These are phyloP conservation scores for Bacidia rubella DNA, from an alignment of 495 filamentous ascomycete species.

Conservation along the genomic window DNA sequence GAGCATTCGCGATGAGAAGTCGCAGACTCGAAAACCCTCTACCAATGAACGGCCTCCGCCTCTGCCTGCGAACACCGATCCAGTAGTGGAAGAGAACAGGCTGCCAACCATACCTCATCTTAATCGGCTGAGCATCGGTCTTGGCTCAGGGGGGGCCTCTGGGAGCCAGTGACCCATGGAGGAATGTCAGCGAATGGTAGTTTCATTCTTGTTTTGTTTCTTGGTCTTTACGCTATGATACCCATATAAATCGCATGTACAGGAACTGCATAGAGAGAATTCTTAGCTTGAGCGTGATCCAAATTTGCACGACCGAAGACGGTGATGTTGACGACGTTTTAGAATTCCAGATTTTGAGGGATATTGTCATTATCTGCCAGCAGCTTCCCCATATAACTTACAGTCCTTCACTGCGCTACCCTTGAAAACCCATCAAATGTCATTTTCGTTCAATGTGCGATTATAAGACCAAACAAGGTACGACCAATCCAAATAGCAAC, in stretches of 20 bases:
- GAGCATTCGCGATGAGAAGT: slow-evolving; percentile 11
- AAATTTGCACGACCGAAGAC: no score
- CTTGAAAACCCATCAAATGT: no score
- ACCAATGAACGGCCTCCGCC: slow-evolving; percentile 16
- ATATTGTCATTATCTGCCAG: no score
- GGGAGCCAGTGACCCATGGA: not conserved
- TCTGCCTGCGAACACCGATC: slow-evolving; percentile 27
- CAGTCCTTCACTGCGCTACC: no score
- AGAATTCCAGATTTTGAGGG: no score
- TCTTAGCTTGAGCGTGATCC: not conserved
- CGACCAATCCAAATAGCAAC: no score
- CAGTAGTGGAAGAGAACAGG: slow-evolving; percentile 10
- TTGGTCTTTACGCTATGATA: slow-evolving; percentile 1
- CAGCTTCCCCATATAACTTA: no score
- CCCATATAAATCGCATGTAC: slow-evolving; percentile 2
- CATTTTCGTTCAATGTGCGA: no score
- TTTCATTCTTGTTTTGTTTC: not conserved
- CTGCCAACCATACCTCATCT: slow-evolving; percentile 15
- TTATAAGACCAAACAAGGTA: no score
- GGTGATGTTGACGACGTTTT: no score
- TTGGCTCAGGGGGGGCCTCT: not conserved
- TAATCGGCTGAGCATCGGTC: slow-evolving; percentile 14
- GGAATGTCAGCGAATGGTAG: not conserved
- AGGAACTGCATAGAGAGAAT: not conserved
- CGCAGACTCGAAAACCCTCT: not conserved